phyloP scores from a whole-genome alignment of 2,329 filamentous ascomycete genomes.

The Elsinoe perseae region DNA sequence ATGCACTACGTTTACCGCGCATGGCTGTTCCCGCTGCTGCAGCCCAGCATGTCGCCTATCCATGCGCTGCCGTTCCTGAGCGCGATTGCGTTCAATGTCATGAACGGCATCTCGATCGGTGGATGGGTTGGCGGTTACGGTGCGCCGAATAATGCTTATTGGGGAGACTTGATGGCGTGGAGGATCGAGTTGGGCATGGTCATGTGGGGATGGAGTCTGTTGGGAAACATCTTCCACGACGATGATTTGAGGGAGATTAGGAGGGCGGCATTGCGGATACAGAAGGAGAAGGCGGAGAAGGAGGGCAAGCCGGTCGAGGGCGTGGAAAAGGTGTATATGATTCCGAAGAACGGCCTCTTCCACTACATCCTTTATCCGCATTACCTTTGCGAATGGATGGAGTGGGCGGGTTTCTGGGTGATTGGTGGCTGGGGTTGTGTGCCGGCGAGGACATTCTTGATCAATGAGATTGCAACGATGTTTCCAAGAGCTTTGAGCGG shows the following conservation, averaged over 20 bases:
- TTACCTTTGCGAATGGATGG: conserved; percentile 93
- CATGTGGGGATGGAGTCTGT: conserved; percentile 68
- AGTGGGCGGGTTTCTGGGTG: conserved; percentile 87
- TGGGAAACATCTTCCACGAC: conserved; percentile 81
- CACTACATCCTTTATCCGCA: conserved; percentile 79
- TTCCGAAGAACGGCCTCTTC: conserved; percentile 80
- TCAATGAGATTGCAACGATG: conserved; percentile 90
- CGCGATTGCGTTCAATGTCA: conserved; percentile 66
- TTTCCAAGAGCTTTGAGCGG: conserved; percentile 75
- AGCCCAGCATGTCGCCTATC: conserved; percentile 89
- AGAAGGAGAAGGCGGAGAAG: conserved; percentile 43
- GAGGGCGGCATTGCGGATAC: conserved; percentile 55
- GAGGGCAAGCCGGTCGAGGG: conserved; percentile 40
- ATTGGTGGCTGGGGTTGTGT: conserved; percentile 56
- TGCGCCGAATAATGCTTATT: conserved; percentile 51
- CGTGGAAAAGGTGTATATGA: conserved; percentile 75
- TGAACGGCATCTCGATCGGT: conserved; percentile 70
- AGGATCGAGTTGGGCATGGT: conserved; percentile 56
- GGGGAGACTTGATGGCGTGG: conserved; percentile 38
- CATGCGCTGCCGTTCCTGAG: conserved; percentile 58
- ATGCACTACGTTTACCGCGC: conserved; percentile 91
- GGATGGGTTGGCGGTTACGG: conserved; percentile 79
- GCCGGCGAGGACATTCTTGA: conserved; percentile 71
- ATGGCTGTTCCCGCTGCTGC: conserved; percentile 66
- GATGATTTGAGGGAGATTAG: conserved; percentile 83